Conservation (phyloP, 2,329 filamentous ascomycete genomes). For the Sporothrix euskadiensis region DNA sequence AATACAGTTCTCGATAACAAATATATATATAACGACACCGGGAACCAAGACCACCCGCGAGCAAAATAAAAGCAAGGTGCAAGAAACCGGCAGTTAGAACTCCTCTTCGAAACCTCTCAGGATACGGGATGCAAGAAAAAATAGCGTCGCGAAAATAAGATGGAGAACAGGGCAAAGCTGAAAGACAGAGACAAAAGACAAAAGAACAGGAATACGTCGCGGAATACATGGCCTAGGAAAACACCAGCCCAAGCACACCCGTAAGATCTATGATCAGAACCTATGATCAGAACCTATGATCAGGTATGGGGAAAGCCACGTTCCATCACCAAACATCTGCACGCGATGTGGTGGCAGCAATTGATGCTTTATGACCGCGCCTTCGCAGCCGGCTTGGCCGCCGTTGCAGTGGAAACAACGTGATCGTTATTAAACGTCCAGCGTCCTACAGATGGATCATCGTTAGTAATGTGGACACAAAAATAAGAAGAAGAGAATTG, state of each 20-base stretch:
- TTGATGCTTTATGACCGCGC: neutral
- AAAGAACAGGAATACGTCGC: neutral
- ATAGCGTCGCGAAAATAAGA: neutral
- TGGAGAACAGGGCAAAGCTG: neutral
- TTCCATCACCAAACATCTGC: neutral
- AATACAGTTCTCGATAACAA: neutral
- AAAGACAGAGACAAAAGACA: neutral
- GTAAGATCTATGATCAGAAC: neutral
- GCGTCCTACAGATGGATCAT: conserved; percentile 7
- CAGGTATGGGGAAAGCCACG: neutral
- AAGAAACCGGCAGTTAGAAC: neutral
- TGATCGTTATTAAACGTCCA: conserved; percentile 31
- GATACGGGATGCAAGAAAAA: neutral
- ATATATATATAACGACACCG: neutral
- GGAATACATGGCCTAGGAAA: neutral
- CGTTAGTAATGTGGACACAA: neutral
- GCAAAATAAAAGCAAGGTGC: neutral
- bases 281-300: neutral
- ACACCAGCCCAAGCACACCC: neutral
- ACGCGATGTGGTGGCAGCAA: neutral
- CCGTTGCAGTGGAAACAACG: neutral
- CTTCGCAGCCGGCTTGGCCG: neutral
- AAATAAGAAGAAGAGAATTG: neutral
- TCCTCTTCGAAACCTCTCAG: neutral
- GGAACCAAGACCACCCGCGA: neutral